These are phyloP conservation scores for Arthroderma uncinatum DNA, from an alignment of 2,329 filamentous ascomycete genomes.

Conservation along the genomic window DNA sequence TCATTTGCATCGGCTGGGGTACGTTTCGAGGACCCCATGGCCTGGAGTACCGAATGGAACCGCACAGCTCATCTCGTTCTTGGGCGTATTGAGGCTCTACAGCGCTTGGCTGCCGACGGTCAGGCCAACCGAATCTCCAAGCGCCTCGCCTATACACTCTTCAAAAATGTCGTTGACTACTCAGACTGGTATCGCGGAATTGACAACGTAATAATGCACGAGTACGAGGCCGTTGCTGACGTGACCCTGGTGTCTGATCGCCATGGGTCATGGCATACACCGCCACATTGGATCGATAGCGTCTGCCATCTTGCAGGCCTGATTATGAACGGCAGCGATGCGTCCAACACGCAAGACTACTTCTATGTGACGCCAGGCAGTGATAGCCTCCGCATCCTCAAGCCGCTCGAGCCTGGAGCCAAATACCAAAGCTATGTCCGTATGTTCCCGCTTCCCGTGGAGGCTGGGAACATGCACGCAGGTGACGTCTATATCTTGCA, in stretches of 20 bases:
- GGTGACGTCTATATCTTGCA: constrained; percentile 22
- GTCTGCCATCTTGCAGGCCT: constrained; percentile 29
- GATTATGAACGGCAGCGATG: constrained; percentile 27
- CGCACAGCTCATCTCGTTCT: neutral
- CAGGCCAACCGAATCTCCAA: constrained; percentile 24
- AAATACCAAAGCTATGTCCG: neutral
- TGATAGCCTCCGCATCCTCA: constrained; percentile 20
- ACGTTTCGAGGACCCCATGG: neutral
- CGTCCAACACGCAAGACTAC: constrained; percentile 19
- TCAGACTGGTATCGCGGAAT: constrained; percentile 26
- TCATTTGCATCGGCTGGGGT: constrained; percentile 7
- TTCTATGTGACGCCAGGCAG: constrained; percentile 31
- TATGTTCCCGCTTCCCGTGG: constrained; percentile 13
- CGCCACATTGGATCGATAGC: constrained; percentile 27
- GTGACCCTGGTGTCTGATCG: constrained; percentile 19
- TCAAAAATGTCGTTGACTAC: constrained; percentile 28
- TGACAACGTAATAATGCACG: constrained; percentile 29
- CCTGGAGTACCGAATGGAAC: constrained; percentile 22
- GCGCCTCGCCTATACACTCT: constrained; percentile 29
- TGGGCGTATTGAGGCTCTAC: constrained; percentile 16
- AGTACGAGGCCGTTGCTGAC: constrained; percentile 27
- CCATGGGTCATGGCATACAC: constrained; percentile 16
- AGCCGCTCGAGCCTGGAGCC: neutral
- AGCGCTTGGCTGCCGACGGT: constrained; percentile 19
- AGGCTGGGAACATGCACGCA: constrained; percentile 15